These are phyloP conservation scores for Periconia sp. DNA, from an alignment of 2,329 filamentous ascomycete genomes.

Conservation along the genomic window DNA sequence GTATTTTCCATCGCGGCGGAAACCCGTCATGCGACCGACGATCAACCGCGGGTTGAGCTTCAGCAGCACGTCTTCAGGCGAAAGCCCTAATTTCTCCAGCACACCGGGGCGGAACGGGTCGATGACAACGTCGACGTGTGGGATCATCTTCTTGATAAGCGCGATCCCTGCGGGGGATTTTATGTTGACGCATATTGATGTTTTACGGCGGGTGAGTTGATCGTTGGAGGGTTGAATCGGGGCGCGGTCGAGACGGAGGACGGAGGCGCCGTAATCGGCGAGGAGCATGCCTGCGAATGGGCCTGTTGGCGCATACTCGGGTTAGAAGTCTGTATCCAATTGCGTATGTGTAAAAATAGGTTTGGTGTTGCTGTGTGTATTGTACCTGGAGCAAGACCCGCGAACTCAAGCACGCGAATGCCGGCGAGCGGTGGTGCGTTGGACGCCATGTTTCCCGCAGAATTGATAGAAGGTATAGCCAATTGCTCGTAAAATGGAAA, in stretches of 20 bases:
- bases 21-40: constrained; percentile 85
- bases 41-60: constrained; percentile 73
- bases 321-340: background rate
- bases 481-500: background rate
- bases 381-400: constrained; percentile 62
- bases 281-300: constrained; percentile 84
- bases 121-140: constrained; percentile 74
- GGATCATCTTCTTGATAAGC: constrained; percentile 67
- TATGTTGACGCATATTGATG: constrained; percentile 77
- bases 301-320: constrained; percentile 51
- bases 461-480: background rate
- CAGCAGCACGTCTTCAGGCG: constrained; percentile 66
- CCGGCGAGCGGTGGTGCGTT: constrained; percentile 56
- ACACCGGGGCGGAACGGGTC: constrained; percentile 93
- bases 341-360: background rate
- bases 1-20: constrained; percentile 84
- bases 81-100: constrained; percentile 79
- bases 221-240: constrained; percentile 62
- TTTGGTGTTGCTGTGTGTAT: background rate
- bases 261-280: constrained; percentile 81
- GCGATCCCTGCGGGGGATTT: constrained; percentile 66
- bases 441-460: constrained; percentile 22
- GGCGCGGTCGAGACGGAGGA: constrained; percentile 80
- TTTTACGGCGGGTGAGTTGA: constrained; percentile 77
- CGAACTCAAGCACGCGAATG: constrained; percentile 66